Evolutionary conservation across 2,329 filamentous ascomycete species (phyloP).

Genomic region (Dendryphion nanum): DNA sequence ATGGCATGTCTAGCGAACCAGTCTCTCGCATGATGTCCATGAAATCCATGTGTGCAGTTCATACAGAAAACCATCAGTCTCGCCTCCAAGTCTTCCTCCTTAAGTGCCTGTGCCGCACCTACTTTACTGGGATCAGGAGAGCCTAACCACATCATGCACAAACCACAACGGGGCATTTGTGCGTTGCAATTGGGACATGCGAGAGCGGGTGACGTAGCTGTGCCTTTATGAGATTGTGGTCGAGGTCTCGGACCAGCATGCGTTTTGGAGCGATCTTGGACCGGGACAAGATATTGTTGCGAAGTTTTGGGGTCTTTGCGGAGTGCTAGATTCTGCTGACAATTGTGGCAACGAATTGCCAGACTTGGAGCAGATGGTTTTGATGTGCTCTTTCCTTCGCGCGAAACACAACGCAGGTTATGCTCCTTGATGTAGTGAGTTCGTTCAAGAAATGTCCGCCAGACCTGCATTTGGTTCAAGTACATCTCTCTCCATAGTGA

Average conservation of each 20-base stretch:
- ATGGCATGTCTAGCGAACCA: constrained; percentile 59
- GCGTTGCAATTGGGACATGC: constrained; percentile 62
- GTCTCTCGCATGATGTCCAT: constrained; percentile 60
- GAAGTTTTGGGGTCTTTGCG: constrained; percentile 24
- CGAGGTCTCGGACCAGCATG: constrained; percentile 8
- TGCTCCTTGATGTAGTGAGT: constrained; percentile 78
- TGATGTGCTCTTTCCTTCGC: constrained; percentile 62
- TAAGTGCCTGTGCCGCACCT: constrained; percentile 33
- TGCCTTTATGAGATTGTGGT: constrained; percentile 21
- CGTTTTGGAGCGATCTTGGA: constrained; percentile 8
- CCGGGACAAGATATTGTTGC: constrained; percentile 22
- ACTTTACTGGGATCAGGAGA: constrained; percentile 53
- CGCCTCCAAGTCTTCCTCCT: constrained; percentile 50
- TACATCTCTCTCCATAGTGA: constrained; percentile 74
- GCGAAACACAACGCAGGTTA: constrained; percentile 64
- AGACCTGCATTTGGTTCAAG: constrained; percentile 69
- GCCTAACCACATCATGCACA: constrained; percentile 63
- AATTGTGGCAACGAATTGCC: constrained; percentile 74
- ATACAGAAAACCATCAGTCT: constrained; percentile 61
- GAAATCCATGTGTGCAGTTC: constrained; percentile 62
- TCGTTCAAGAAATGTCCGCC: constrained; percentile 68
- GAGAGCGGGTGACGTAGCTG: constrained; percentile 43
- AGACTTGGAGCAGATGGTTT: constrained; percentile 65
- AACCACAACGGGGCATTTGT: constrained; percentile 61
- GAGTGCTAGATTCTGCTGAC: constrained; percentile 56